These are phyloP conservation scores for Ganoderma multipileum DNA, from an alignment of 1,284 basidiomycete species.

Conservation along the genomic window DNA sequence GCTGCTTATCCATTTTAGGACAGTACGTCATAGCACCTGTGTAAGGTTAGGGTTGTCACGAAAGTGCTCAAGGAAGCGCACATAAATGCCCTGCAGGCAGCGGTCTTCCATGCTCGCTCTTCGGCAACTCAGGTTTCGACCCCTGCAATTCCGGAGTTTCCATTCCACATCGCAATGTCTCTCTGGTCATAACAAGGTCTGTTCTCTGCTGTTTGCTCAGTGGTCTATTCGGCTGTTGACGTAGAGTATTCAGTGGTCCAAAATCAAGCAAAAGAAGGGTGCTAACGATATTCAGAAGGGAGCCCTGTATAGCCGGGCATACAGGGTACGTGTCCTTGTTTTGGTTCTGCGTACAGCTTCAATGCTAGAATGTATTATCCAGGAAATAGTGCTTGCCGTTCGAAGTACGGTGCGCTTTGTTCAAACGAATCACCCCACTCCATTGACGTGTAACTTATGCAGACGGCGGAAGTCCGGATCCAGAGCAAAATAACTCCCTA, in stretches of 20 bases:
- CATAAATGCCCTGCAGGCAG: neutral
- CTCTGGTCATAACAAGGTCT: conserved; percentile 77
- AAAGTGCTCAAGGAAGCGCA: neutral
- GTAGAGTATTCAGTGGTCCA: conserved; percentile 70
- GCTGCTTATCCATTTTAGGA: neutral
- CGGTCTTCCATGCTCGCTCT: conserved; percentile 10
- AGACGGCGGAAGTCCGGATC: conserved; percentile 75
- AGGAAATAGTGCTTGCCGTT: conserved; percentile 78
- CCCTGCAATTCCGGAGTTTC: conserved; percentile 19
- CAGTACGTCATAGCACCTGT: neutral
- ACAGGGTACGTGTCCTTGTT: conserved; percentile 53
- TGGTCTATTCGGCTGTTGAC: neutral
- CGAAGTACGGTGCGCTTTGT: conserved; percentile 55
- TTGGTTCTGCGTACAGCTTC: conserved; percentile 9
- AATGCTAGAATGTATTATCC: conserved; percentile 3
- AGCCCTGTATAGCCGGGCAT: conserved; percentile 62
- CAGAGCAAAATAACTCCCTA: conserved; percentile 67
- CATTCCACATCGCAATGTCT: conserved; percentile 37
- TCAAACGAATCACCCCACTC: too few relatives aligned
- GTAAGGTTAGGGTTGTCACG: conserved; percentile 4
- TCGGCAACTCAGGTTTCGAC: neutral
- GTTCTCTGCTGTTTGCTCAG: too few relatives aligned
- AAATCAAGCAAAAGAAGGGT: conserved; percentile 86
- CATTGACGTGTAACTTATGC: conserved; percentile 13
- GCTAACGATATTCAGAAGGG: conserved; percentile 73